Conservation (phyloP, 306 rosid genomes). For the Arachis hypogaea region DNA sequence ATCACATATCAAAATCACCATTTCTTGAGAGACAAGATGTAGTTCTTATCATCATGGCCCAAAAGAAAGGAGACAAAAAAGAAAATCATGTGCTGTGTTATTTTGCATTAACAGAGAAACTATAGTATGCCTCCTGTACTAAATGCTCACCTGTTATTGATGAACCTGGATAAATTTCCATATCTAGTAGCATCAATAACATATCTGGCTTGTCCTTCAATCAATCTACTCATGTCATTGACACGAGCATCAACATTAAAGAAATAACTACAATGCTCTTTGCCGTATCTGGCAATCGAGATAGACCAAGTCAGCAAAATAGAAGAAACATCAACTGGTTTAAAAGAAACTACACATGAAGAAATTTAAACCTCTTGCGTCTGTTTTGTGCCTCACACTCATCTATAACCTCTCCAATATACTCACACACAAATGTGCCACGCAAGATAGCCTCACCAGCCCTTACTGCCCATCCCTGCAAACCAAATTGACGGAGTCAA, state of each 20-base stretch:
- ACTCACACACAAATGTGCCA: constrained; percentile 86
- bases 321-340: constrained; percentile 3
- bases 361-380: constrained; percentile 59
- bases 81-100: constrained; percentile 3
- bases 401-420: constrained; percentile 80
- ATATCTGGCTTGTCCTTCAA: constrained; percentile 59
- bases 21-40: neutral
- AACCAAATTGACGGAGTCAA: constrained; percentile 27
- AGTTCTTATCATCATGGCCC: constrained; percentile 6
- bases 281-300: constrained; percentile 53
- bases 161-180: constrained; percentile 88
- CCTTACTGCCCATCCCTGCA: constrained; percentile 90
- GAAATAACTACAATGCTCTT: constrained; percentile 59
- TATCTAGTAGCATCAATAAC: constrained; percentile 70
- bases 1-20: constrained; percentile 11
- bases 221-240: constrained; percentile 75
- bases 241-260: constrained; percentile 60
- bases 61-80: neutral
- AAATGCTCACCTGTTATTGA: constrained; percentile 73
- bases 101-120: constrained; percentile 7
- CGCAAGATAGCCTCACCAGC: constrained; percentile 78
- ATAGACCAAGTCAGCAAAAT: constrained; percentile 31
- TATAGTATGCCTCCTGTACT: constrained; percentile 1
- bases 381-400: constrained; percentile 65
- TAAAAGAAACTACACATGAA: constrained; percentile 29